A percentile compares a stretch with the other conserved stretches of the same genome.
Evolutionary conservation across 129 eudicot species (phyloP).

Genomic region (sunflower (Helianthus annuus)): HanXRQr2.0-SUNRISE NC_035437.2:162004910-162005409

Average conservation of each 20-base stretch:
- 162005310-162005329: conserved; percentile 58
- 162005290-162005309: background rate
- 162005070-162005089: conserved; percentile 96
- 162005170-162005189: background rate
- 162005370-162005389: conserved; percentile 84
- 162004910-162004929: conserved; percentile 90
- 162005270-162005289: background rate
- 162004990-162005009: conserved; percentile 91
- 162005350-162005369: conserved; percentile 87
- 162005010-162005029: conserved; percentile 83
- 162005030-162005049: conserved; percentile 86
- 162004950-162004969: conserved; percentile 94
- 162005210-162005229: conserved; percentile 1
- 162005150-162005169: background rate
- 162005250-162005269: background rate
- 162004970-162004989: conserved; percentile 87
- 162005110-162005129: background rate
- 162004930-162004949: conserved; percentile 91
- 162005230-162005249: background rate
- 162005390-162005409: conserved; percentile 88
- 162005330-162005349: conserved; percentile 97
- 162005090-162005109: background rate
- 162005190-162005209: conserved; percentile 1
- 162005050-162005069: conserved; percentile 88
- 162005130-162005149: conserved; percentile 1